Evolutionary conservation across 371 early-diverging fungal species (phyloP).

Genomic region (Fennellomyces sp.): DNA sequence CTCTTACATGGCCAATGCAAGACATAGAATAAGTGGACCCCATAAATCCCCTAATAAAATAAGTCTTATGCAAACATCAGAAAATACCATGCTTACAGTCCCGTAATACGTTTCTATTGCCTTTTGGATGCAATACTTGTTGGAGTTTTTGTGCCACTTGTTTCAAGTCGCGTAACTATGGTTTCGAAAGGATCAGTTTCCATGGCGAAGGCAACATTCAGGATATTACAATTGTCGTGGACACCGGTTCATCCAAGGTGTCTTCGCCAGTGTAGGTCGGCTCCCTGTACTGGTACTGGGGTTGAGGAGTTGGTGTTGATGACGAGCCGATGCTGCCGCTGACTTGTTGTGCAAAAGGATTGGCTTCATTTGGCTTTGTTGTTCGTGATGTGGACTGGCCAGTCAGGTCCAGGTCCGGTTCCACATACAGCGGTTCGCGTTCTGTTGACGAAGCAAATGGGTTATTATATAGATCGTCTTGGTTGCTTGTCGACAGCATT

Average conservation of each 20-base stretch:
- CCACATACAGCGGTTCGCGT: slow-evolving; percentile 16
- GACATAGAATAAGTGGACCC: slow-evolving; percentile 93
- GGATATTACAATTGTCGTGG: slow-evolving; percentile 70
- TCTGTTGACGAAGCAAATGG: slow-evolving; percentile 21
- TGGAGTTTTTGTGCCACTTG: slow-evolving; percentile 74
- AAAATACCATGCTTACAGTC: background rate
- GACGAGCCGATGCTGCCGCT: slow-evolving; percentile 27
- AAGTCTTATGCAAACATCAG: background rate
- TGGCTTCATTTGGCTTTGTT: slow-evolving; percentile 10
- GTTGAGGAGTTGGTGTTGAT: slow-evolving; percentile 2
- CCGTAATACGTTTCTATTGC: slow-evolving; percentile 62
- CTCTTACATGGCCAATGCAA: slow-evolving; percentile 74
- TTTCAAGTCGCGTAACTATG: slow-evolving; percentile 75
- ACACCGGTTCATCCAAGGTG: slow-evolving; percentile 94
- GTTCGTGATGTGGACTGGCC: slow-evolving; percentile 26
- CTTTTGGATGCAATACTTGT: slow-evolving; percentile 77
- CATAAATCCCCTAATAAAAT: slow-evolving; percentile 86
- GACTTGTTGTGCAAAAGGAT: slow-evolving; percentile 20
- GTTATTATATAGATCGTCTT: slow-evolving; percentile 17
- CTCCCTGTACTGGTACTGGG: background rate
- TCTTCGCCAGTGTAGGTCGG: slow-evolving; percentile 44
- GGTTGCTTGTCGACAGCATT: slow-evolving; percentile 19
- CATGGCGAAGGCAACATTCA: background rate
- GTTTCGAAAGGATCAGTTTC: background rate
- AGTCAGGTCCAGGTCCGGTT: slow-evolving; percentile 33